phyloP scores from a whole-genome alignment of 805 yeast genomes.

The Zygosaccharomyces rouxii region DNA sequence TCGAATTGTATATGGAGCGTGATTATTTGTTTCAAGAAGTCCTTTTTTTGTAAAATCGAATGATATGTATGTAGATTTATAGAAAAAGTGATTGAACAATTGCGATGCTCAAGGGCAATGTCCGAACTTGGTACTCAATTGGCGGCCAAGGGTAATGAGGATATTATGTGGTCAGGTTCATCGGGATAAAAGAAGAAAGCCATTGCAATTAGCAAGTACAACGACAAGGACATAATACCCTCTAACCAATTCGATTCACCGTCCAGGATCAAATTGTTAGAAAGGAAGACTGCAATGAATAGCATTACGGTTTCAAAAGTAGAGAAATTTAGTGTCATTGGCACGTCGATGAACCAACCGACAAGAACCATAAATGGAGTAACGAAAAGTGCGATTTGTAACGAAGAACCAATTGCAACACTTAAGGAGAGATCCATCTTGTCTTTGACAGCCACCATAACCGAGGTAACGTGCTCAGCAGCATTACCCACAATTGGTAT shows the following conservation, averaged over 20 bases:
- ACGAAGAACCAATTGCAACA: constrained; percentile 92
- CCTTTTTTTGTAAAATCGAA: background rate
- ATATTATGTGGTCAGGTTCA: constrained; percentile 19
- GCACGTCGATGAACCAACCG: constrained; percentile 90
- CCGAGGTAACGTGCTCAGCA: constrained; percentile 97
- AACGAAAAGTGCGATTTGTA: constrained; percentile 91
- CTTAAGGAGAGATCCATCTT: constrained; percentile 97
- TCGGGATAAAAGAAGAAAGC: constrained; percentile 90
- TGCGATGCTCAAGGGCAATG: too few species aligned
- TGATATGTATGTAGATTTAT: background rate
- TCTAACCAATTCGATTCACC: constrained; percentile 97
- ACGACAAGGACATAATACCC: constrained; percentile 86
- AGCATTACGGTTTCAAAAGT: constrained; percentile 91
- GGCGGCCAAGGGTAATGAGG: background rate
- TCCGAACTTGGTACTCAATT: background rate
- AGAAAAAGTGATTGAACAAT: background rate
- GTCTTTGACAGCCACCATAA: constrained; percentile 89
- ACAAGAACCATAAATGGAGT: constrained; percentile 91
- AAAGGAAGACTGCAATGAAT: constrained; percentile 83
- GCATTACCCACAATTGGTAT: constrained; percentile 98
- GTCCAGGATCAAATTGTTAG: constrained; percentile 82
- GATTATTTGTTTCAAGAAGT: background rate
- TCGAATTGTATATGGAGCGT: background rate
- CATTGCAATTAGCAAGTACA: constrained; percentile 80
- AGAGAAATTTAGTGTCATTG: constrained; percentile 89